Percentiles rank a stretch among this genome's conserved stretches.
These are phyloP conservation scores for Dacryopinax primogenitus DNA, from an alignment of 768 basidiomycete genomes.

Conservation along the genomic window DNA sequence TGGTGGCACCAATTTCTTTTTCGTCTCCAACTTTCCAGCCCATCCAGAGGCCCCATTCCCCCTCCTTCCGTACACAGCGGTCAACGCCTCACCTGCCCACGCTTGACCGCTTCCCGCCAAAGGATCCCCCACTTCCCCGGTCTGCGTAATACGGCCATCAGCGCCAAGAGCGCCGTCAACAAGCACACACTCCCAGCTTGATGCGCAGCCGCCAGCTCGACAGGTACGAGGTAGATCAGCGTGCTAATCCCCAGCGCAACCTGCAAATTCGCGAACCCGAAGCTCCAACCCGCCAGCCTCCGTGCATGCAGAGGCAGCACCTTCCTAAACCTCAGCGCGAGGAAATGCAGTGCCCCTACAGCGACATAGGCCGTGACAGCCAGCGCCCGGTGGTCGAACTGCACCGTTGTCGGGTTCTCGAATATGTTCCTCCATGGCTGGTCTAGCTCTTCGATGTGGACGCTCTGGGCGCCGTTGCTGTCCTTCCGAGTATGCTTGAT, in stretches of 20 bases:
- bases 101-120: constrained; percentile 13
- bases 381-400: constrained; percentile 89
- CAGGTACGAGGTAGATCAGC: constrained; percentile 80
- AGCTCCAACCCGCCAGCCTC: constrained; percentile 43
- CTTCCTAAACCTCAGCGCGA: constrained; percentile 36
- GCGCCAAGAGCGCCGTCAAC: constrained; percentile 67
- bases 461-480: neutral
- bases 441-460: constrained; percentile 54
- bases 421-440: constrained; percentile 93
- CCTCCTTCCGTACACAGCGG: neutral
- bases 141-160: constrained; percentile 55
- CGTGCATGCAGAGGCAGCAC: constrained; percentile 50
- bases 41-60: neutral
- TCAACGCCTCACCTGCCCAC: neutral
- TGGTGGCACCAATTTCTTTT: constrained; percentile 11
- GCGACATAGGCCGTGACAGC: constrained; percentile 73
- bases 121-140: constrained; percentile 53
- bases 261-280: constrained; percentile 74
- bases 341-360: constrained; percentile 49
- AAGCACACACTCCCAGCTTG: constrained; percentile 90
- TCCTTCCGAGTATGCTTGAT: neutral
- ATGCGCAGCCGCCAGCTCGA: constrained; percentile 82
- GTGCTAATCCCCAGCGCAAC: constrained; percentile 67
- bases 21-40: neutral
- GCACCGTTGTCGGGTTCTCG: constrained; percentile 95